Conservation (phyloP, 495 filamentous ascomycete species). For the Articulospora tetracladia region DNA sequence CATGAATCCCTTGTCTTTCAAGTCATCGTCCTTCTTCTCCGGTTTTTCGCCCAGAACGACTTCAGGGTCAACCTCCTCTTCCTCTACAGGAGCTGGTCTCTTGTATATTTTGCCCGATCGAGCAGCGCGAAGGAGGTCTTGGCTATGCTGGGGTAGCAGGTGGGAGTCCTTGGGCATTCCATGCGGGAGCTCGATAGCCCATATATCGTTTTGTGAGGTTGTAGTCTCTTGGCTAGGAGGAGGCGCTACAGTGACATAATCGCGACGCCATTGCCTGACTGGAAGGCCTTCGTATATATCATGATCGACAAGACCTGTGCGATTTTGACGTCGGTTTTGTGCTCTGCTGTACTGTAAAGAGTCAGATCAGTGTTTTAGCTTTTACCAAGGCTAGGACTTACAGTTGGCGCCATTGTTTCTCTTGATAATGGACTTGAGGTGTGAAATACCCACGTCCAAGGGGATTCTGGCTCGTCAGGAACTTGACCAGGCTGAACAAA, state of each 20-base stretch:
- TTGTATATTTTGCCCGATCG: conserved; percentile 71
- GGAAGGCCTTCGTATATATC: conserved; percentile 95
- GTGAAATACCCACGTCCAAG: no score
- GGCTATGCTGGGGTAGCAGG: conserved; percentile 71
- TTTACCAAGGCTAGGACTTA: conserved; percentile 18
- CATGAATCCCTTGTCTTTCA: conserved; percentile 61
- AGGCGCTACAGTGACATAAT: conserved; percentile 66
- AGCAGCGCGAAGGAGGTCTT: conserved; percentile 80
- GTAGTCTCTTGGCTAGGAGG: conserved; percentile 52
- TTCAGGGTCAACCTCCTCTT: conserved; percentile 44
- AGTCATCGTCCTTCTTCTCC: conserved; percentile 41
- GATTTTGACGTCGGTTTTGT: conserved; percentile 67
- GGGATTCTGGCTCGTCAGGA: no score
- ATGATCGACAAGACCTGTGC: conserved; percentile 74
- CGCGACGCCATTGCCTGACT: conserved; percentile 83
- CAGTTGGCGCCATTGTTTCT: conserved; percentile 28
- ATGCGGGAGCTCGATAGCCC: conserved; percentile 55
- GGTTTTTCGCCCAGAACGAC: conserved; percentile 35
- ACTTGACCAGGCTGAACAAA: no score
- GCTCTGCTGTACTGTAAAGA: conserved; percentile 28
- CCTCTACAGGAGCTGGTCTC: conserved; percentile 44
- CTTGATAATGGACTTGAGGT: neutral
- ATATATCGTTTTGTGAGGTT: conserved; percentile 41
- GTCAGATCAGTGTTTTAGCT: neutral
- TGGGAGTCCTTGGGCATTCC: conserved; percentile 86